Evolutionary conservation across 352 stramenopile species (phyloP).

Genomic region (Phytophthora capsici): DNA sequence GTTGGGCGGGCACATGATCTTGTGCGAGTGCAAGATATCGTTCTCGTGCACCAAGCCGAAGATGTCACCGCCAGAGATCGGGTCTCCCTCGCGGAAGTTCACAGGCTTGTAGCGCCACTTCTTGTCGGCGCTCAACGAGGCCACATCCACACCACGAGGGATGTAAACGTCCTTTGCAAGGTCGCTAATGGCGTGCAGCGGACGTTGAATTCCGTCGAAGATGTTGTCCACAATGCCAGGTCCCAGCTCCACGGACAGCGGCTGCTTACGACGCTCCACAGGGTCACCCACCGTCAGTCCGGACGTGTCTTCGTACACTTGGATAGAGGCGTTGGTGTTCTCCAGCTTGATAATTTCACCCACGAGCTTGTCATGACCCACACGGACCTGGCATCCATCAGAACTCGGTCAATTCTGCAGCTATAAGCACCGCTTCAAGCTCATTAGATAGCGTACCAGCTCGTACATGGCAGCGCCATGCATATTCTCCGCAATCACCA

Average conservation of each 20-base stretch:
- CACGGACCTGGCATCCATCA: conserved; percentile 92
- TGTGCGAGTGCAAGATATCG: conserved; percentile 98
- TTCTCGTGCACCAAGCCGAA: conserved; percentile 99
- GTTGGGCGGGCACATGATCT: conserved; percentile 99
- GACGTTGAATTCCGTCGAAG: conserved; percentile 99
- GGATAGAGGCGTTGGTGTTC: conserved; percentile 99
- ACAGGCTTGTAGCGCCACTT: conserved; percentile 96
- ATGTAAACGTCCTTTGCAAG: conserved; percentile 97
- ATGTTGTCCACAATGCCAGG: conserved; percentile 99
- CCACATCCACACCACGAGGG: conserved; percentile 96
- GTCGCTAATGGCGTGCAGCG: conserved; percentile 96
- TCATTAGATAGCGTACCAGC: conserved; percentile 49
- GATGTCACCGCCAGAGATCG: conserved; percentile 98
- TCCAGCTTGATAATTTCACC: conserved; percentile 99
- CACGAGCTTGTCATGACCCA: conserved; percentile 99
- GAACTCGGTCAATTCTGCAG: conserved; percentile 1
- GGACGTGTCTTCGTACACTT: conserved; percentile 99
- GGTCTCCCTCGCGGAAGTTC: conserved; percentile 93
- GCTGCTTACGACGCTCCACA: conserved; percentile 97
- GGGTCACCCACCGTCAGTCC: conserved; percentile 98
- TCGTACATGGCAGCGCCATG: conserved; percentile 98
- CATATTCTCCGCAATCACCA: conserved; percentile 99
- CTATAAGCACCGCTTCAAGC: not conserved
- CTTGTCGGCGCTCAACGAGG: conserved; percentile 93
- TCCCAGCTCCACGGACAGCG: conserved; percentile 98